Evolutionary conservation across 2,329 filamentous ascomycete species (phyloP), one percentile per base, ranked within the genome.

Genomic region (Aspergillus sp.): DNA sequence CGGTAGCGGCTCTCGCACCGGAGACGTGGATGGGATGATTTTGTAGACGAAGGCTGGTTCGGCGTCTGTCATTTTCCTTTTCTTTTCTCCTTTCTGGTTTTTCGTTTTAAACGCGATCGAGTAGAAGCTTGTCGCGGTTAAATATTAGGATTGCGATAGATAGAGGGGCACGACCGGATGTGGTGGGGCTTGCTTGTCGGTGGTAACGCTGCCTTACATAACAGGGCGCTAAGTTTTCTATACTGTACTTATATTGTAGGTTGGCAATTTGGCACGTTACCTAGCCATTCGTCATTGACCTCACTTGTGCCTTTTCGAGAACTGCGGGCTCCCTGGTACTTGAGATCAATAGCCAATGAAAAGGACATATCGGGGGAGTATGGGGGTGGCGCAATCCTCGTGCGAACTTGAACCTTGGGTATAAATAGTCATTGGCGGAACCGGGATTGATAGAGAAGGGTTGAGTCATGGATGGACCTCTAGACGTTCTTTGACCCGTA

Each of bases 21-120:
- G 72, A 9, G 68, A 53, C 3, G 71, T 68, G 10, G 75, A 76
- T 18, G 75, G 71, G 9, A 76, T 58, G 49, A 78, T 69, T 59
- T 78, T 78, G 64, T 77, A 78, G 59, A 77, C 57, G 56, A 72
- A 77, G 24, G 63, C 62, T 29, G 73, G 73, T 20, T 70, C 59
- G n/a, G 59, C 24, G 49, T 65, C 57, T 2, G 63, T 52, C 68
- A 71, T 70, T 57, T 53, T 66, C 7, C 7, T 29, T 29, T 9
- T 29, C 7, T 29, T 29, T 29, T 29, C 2, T 29, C 10, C 4
- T 20, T 18, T 12, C 51, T 31, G 16, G 20, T 26, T 14, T 20
- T 52, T 14, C 46, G 39, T 49, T 29, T 26, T 46, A 32, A 26
- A 16, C 6, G 22, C 9, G 58, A 32, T 16, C 7, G 1, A 39